Conservation (phyloP, 495 filamentous ascomycete species). For the Trichoderma virens region DNA sequence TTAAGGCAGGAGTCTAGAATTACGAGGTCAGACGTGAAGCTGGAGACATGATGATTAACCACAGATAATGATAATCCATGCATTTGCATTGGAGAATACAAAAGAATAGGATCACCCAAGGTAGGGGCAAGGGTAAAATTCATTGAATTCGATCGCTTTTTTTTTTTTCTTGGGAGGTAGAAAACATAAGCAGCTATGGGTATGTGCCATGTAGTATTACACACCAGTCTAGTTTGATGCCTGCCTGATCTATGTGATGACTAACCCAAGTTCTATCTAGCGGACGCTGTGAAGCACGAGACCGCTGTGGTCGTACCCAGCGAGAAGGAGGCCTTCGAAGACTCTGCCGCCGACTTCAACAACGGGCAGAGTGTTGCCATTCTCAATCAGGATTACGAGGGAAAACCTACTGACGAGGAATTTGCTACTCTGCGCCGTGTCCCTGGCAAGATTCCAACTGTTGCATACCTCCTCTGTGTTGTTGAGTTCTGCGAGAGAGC, state of each 20-base stretch:
- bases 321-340: not conserved
- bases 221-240: not conserved
- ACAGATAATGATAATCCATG: not conserved
- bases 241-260: too few relatives aligned
- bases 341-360: not conserved
- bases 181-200: not conserved
- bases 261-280: not conserved
- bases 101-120: not conserved
- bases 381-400: conserved; percentile 28
- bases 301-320: not conserved
- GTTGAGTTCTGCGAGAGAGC: conserved; percentile 56
- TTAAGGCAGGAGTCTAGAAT: not conserved
- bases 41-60: not conserved
- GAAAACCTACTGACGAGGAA: conserved; percentile 52
- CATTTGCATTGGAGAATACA: not conserved
- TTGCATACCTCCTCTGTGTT: conserved; percentile 48
- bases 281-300: not conserved
- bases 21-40: not conserved
- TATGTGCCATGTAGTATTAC: not conserved
- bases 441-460: conserved; percentile 42
- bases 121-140: not conserved
- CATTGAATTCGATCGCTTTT: not conserved
- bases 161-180: not conserved
- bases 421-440: conserved; percentile 47
- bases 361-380: not conserved